These are phyloP conservation scores for Knoxdaviesia capensis DNA, from an alignment of 2,329 filamentous ascomycete genomes.

Conservation along the genomic window DNA sequence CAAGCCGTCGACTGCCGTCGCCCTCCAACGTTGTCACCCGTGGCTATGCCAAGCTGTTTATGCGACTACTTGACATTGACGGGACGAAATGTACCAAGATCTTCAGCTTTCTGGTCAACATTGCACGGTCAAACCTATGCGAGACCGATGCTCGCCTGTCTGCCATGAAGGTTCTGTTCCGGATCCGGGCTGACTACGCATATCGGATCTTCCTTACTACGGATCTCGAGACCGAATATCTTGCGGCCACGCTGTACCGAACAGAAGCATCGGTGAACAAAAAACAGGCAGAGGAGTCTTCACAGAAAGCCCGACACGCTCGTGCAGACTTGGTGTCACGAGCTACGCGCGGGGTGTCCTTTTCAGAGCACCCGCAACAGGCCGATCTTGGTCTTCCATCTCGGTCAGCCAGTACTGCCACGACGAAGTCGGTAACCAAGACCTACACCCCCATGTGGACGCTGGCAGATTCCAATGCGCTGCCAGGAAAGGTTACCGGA, in stretches of 20 bases:
- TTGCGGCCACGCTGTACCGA: slow-evolving; percentile 54
- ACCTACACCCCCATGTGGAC: slow-evolving; percentile 35
- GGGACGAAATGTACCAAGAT: slow-evolving; percentile 41
- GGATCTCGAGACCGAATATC: slow-evolving; percentile 49
- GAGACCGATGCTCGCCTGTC: slow-evolving; percentile 52
- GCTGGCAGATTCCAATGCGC: slow-evolving; percentile 32
- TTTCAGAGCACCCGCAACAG: slow-evolving; percentile 5
- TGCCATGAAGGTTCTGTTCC: slow-evolving; percentile 60
- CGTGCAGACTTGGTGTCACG: neutral
- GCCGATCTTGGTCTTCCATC: slow-evolving; percentile 16
- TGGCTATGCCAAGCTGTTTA: slow-evolving; percentile 57
- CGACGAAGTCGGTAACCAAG: slow-evolving; percentile 11
- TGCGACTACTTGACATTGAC: slow-evolving; percentile 48
- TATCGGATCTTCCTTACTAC: slow-evolving; percentile 54
- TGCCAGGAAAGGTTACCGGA: slow-evolving; percentile 26
- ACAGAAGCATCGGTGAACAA: slow-evolving; percentile 31
- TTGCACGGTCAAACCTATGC: slow-evolving; percentile 37
- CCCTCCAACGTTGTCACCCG: slow-evolving; percentile 47
- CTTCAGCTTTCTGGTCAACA: slow-evolving; percentile 42
- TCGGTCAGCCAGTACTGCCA: slow-evolving; percentile 22
- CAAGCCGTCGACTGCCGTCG: slow-evolving; percentile 6
- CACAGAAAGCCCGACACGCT: slow-evolving; percentile 9
- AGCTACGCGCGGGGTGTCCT: neutral
- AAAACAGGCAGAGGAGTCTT: slow-evolving; percentile 30
- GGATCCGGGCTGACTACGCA: slow-evolving; percentile 64